Evolutionary conservation across 176 grass and related monocot species (phyloP), one percentile per base, ranked within the genome.

Genomic region (Echinochloa phyllopogon): DNA sequence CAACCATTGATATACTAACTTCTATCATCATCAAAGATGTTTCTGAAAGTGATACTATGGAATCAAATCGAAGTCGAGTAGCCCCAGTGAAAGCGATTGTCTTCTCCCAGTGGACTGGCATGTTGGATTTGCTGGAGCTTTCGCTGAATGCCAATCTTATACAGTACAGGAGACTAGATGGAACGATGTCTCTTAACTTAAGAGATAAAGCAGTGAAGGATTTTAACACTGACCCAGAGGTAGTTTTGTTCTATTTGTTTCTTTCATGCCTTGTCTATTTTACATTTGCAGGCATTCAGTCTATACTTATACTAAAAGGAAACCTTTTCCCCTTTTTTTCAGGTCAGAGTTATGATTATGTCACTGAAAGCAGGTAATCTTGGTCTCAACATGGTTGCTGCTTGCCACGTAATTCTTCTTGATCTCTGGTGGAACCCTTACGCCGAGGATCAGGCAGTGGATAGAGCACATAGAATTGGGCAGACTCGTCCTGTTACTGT

Each of bases 61-160:
- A 84, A 59, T 81, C 85, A 72, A 91, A 86, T 67, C 71, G 61
- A 69, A 89, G 65, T 64, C 76, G 39, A 71, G 67, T 43, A 42
- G 87, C 67, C 44, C 97, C 94, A 16, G 82, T 80, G n/a, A 99
- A 99, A 83, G 97, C 97, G 20, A 99, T 99, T 65, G 90, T 99
- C 69, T 99, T 99, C 78, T 96, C 97, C 15, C 97, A 99, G 77
- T 99, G 97, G 97, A 99, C 97, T 83, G 92, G 97, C 70, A 99
- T 99, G 97, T 75, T 99, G 23, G 86, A 99, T 89, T 86, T 99
- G 84, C 73, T 99, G 56, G 97, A 99, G 79, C 33, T 89, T 87
- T 92, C 88, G 73, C 73, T 99, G 75, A 99, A 99, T 80, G 74
- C 27, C 43, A 89, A 86, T 78, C 87, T 92, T 82, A 94, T 96